These are phyloP conservation scores for Punica granatum DNA, from an alignment of 345 rosid species.

Conservation along the genomic window DNA sequence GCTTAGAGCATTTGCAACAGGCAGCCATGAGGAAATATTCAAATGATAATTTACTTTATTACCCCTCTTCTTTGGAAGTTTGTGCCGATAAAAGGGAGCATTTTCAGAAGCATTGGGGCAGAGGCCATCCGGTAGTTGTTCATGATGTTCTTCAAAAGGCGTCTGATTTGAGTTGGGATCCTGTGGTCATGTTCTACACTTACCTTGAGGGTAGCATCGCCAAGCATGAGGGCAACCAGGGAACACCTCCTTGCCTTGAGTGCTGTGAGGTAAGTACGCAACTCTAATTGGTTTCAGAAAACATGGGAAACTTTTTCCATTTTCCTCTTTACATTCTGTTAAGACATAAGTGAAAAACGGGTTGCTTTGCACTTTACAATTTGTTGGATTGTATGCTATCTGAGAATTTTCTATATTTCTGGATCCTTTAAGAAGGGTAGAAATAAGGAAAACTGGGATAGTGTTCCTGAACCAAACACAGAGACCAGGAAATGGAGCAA, in stretches of 20 bases:
- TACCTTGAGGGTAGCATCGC: slow-evolving; percentile 54
- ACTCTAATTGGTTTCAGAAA: neutral
- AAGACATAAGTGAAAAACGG: neutral
- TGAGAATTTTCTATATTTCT: no score
- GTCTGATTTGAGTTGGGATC: slow-evolving; percentile 73
- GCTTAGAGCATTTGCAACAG: slow-evolving; percentile 44
- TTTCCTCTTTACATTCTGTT: neutral
- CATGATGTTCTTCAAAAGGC: slow-evolving; percentile 51
- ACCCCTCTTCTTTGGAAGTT: slow-evolving; percentile 46
- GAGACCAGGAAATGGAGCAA: neutral
- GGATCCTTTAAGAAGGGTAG: no score
- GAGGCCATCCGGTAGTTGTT: slow-evolving; percentile 84
- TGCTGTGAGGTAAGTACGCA: slow-evolving; percentile 84
- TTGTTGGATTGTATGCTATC: neutral
- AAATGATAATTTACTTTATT: slow-evolving; percentile 60
- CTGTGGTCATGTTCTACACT: slow-evolving; percentile 72
- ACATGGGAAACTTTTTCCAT: slow-evolving; percentile 4
- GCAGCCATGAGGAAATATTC: slow-evolving; percentile 58
- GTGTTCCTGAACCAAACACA: no score
- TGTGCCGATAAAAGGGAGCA: slow-evolving; percentile 67
- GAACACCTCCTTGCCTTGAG: slow-evolving; percentile 36
- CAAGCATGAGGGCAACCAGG: slow-evolving; percentile 30
- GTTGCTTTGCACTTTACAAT: neutral
- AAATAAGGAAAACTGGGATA: no score
- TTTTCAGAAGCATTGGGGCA: slow-evolving; percentile 92